Percentiles rank a stretch among this genome's conserved stretches.
Conservation (phyloP, 139 green algal genomes). For the Auxenochlorella pyrenoidosa region DNA sequence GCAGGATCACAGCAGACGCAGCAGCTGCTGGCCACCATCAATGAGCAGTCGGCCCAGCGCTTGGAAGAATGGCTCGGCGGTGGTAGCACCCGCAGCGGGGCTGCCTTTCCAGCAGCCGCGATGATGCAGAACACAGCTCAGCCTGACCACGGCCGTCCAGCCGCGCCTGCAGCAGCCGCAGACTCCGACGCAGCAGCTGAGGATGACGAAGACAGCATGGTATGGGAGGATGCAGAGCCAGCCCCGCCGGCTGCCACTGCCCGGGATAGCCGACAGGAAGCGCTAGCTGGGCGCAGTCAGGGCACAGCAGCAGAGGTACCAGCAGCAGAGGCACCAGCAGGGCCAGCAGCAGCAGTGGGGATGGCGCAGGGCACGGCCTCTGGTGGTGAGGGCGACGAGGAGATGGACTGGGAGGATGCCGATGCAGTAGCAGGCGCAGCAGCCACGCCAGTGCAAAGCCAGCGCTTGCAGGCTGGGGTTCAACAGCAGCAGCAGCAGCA, state of each 20-base stretch:
- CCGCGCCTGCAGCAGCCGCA: neutral
- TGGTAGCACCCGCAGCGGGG: neutral
- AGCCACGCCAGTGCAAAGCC: neutral
- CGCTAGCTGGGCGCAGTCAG: neutral
- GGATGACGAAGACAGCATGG: slow-evolving; percentile 24
- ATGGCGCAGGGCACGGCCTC: neutral
- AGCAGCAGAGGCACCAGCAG: neutral
- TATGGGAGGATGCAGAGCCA: neutral
- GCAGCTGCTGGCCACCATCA: slow-evolving; percentile 11
- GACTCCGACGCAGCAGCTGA: neutral
- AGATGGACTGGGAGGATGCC: neutral
- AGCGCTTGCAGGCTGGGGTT: neutral
- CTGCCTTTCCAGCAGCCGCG: neutral
- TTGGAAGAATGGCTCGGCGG: slow-evolving; percentile 33
- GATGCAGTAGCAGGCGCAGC: neutral
- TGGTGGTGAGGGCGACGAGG: neutral
- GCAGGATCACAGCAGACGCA: neutral
- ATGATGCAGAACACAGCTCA: neutral
- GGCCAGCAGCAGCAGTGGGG: neutral
- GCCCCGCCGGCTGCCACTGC: no score
- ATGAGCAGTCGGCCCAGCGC: neutral
- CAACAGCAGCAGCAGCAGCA: no score
- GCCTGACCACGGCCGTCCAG: no score
- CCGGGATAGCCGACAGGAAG: neutral
- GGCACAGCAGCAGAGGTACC: slow-evolving; percentile 24